These are phyloP conservation scores for Filobasidium uniguttulatum DNA, from an alignment of 1,284 basidiomycete genomes.

Conservation along the genomic window DNA sequence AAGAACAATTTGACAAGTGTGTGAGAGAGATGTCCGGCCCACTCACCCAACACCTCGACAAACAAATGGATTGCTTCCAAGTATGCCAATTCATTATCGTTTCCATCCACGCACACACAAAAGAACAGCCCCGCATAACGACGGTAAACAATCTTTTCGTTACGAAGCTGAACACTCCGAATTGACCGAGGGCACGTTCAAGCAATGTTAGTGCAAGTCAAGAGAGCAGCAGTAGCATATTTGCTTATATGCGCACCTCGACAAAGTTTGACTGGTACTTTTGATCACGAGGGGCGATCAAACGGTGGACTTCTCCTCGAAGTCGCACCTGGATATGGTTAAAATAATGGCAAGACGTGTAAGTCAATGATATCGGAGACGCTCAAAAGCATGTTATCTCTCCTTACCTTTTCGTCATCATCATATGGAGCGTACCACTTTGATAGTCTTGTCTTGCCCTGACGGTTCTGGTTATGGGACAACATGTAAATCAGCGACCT, in stretches of 20 bases:
- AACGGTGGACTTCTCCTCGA: constrained; percentile 83
- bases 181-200: too few species aligned
- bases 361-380: neutral
- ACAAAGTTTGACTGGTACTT: constrained; percentile 99
- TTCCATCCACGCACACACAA: constrained; percentile 91
- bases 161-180: constrained; percentile 87
- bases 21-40: neutral
- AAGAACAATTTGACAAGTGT: neutral
- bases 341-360: constrained; percentile 1
- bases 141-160: constrained; percentile 87
- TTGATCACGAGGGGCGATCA: constrained; percentile 94
- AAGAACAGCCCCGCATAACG: constrained; percentile 97
- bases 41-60: constrained; percentile 87
- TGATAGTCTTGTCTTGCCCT: constrained; percentile 90
- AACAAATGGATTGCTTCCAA: constrained; percentile 96
- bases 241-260: constrained; percentile 52
- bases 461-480: constrained; percentile 56
- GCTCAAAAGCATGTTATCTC: neutral
- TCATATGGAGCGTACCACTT: constrained; percentile 97
- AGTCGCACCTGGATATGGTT: constrained; percentile 56
- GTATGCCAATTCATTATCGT: constrained; percentile 95
- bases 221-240: neutral
- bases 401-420: constrained; percentile 78
- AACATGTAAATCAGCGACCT: too few species aligned
- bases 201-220: neutral